Percentiles rank a stretch among this genome's conserved stretches.
These are phyloP conservation scores for Sarocladium kiliense DNA, from an alignment of 2,329 filamentous ascomycete genomes.

Conservation along the genomic window DNA sequence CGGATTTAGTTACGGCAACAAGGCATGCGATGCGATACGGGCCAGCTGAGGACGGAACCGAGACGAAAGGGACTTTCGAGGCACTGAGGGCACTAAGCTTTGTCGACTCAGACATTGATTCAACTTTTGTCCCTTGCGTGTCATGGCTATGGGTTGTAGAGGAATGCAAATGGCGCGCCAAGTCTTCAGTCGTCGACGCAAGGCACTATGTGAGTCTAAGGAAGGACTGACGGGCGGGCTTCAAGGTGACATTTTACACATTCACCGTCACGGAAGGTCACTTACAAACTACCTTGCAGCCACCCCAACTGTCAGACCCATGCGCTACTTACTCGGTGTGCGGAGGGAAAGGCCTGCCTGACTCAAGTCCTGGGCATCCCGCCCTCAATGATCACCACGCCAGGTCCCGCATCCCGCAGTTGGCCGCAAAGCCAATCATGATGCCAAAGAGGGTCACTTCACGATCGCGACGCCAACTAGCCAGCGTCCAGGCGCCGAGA, in stretches of 20 bases:
- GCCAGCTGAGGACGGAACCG: not conserved
- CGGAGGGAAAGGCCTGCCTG: not conserved
- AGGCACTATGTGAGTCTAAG: not conserved
- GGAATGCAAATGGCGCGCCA: not conserved
- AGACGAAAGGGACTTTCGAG: not conserved
- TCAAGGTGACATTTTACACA: not conserved
- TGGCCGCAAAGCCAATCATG: not conserved
- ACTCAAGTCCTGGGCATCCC: not conserved
- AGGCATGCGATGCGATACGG: not conserved
- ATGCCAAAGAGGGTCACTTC: not conserved
- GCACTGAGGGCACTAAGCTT: not conserved
- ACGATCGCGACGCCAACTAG: not conserved
- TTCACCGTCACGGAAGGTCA: not conserved
- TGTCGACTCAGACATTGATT: not conserved
- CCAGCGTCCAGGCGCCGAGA: not conserved
- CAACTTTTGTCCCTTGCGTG: conserved; percentile 4
- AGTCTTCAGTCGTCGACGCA: not conserved
- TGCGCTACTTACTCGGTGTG: not conserved
- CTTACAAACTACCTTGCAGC: not conserved
- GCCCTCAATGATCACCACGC: not conserved
- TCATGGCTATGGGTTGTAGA: not conserved
- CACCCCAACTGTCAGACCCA: not conserved
- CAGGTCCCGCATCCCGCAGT: not conserved
- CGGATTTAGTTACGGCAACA: not conserved
- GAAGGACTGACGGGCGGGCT: not conserved